Percentiles rank a stretch among this genome's conserved stretches.
Conservation (phyloP, 805 yeast genomes). For the Blastobotrys attinorum region DNA sequence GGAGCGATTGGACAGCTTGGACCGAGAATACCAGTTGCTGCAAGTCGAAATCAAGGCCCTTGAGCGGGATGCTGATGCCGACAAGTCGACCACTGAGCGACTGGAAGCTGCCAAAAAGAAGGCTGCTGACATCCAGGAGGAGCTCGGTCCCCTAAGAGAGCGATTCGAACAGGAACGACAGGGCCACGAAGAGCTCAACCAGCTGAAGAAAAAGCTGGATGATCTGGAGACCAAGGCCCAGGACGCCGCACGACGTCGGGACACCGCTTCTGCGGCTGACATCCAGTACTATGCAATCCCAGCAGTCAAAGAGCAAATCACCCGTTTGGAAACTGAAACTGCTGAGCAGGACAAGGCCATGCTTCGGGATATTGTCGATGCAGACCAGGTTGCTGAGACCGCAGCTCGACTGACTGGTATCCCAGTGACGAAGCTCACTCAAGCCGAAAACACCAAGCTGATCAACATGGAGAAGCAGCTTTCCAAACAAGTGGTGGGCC, state of each 20-base stretch:
- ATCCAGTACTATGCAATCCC: constrained; percentile 96
- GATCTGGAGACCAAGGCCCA: constrained; percentile 87
- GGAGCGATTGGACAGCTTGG: constrained; percentile 88
- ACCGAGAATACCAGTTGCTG: constrained; percentile 81
- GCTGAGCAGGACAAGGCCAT: constrained; percentile 55
- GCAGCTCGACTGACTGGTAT: constrained; percentile 96
- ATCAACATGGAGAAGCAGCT: constrained; percentile 90
- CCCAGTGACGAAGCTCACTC: constrained; percentile 89
- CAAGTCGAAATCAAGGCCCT: constrained; percentile 96
- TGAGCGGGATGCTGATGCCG: constrained; percentile 90
- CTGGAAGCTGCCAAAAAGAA: constrained; percentile 68
- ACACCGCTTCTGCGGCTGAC: constrained; percentile 91
- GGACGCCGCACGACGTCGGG: constrained; percentile 97
- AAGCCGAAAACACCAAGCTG: constrained; percentile 89
- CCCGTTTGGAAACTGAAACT: constrained; percentile 68
- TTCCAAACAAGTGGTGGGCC: constrained; percentile 84
- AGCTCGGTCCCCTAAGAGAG: constrained; percentile 75
- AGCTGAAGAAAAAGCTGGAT: constrained; percentile 83
- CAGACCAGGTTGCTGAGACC: constrained; percentile 91
- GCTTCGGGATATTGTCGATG: constrained; percentile 83
- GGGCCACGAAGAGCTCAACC: constrained; percentile 84
- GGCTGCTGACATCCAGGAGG: constrained; percentile 78
- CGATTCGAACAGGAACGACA: constrained; percentile 79
- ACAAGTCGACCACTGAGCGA: constrained; percentile 76
- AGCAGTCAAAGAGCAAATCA: constrained; percentile 71